Base-by-base conservation (phyloP, 306 rosid species). In the Leucaena leucocephala region DNA sequence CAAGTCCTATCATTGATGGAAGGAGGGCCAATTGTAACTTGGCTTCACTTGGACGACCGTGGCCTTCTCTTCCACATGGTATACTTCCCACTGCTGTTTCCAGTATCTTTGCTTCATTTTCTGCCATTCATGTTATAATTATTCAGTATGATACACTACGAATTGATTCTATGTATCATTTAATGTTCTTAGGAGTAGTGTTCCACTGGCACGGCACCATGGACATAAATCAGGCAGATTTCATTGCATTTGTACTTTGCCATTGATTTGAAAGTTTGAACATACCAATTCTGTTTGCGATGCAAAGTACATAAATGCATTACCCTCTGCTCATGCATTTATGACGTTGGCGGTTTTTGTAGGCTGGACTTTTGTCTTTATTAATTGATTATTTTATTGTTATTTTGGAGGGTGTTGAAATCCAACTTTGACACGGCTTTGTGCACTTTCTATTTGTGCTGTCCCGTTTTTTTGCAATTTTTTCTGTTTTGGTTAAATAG, bases 11-110 rank as follows among this genome's bases (percentile, higher is more conserved):
- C 65, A 94, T 94, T 64, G 98, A 94, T 82, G 97, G 98, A 76
- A 86, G 98, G 86, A 90, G 97, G 59, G 97, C 98, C 0, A 94
- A 94, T 75, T 94, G 98, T 88, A 94, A 94, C 71, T 74, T 94
- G 80, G 98, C 98, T 81, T 94, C 98, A 1, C 95, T 92, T 38
- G 91, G 98, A 27, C 94, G 97, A 46, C 93, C 98, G 19, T 82
- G 92, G 12, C 97, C 88, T 8, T 89, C 97, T 75, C 3, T 89
- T 40, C 69, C 88, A 45, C 87, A 83, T 80, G 97, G 97, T 94
- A 89, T 8, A 34, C 63, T 67, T 45, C 57, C n/a, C 43, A 35
- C 27, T 39, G 9, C 69, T 0, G 40, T 74, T 45, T 50, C 9
- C 11, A 10, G 11, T 27, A 22, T n/a, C 61, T 17, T 40, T 9